Conservation (phyloP, 1,284 basidiomycete species). For the Inonotus hispidus region DNA sequence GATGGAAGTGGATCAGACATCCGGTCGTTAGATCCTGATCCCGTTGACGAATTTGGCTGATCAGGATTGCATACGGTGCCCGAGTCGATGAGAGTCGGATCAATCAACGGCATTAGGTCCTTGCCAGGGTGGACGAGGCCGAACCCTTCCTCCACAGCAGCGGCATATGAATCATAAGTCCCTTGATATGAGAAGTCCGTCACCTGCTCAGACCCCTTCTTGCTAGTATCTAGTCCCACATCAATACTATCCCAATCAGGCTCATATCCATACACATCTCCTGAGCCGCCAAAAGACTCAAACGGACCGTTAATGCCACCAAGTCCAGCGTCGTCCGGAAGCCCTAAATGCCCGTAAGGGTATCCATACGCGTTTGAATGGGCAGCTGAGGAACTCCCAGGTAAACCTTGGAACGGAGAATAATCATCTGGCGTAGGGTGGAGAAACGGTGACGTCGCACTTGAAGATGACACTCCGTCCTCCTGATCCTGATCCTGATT, state of each 20-base stretch:
- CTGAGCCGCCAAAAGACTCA: background rate
- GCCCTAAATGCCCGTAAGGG: background rate
- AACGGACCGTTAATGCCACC: background rate
- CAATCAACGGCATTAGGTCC: background rate
- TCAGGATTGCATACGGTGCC: background rate
- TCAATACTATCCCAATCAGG: background rate
- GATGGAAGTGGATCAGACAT: background rate
- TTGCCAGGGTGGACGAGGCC: background rate
- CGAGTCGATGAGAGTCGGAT: background rate
- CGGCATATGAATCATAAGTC: background rate
- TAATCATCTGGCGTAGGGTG: constrained; percentile 7
- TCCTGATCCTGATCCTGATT: constrained; percentile 2
- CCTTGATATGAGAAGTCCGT: background rate
- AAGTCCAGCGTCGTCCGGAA: background rate
- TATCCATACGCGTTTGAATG: background rate
- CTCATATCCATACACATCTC: background rate
- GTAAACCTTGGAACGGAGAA: background rate
- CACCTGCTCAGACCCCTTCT: background rate
- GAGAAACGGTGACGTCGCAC: background rate
- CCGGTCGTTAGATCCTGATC: too few relatives aligned
- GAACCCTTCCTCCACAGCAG: background rate
- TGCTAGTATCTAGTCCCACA: background rate
- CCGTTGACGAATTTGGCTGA: too few relatives aligned
- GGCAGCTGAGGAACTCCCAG: background rate
- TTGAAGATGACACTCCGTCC: background rate